Evolutionary conservation across 83 land plant species (phyloP).

Genomic region (Picea abies): DNA sequence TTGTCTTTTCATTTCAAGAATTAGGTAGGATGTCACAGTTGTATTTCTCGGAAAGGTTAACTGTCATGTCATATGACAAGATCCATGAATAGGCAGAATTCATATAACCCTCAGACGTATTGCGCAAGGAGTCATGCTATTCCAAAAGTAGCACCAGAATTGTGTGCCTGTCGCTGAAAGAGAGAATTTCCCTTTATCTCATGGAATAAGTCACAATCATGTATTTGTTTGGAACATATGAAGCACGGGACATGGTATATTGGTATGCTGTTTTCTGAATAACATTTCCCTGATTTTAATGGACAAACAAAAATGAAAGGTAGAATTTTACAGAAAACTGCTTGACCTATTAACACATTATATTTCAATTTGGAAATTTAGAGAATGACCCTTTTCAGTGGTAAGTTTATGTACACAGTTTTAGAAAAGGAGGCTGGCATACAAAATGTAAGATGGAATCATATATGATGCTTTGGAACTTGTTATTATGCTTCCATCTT

Average conservation of each 20-base stretch:
- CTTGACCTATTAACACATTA: not conserved
- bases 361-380: too few relatives aligned
- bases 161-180: not conserved
- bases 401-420: not conserved
- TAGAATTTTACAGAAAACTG: not conserved
- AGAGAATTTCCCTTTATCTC: not conserved
- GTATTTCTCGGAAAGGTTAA: too few relatives aligned
- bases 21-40: too few relatives aligned
- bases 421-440: not conserved
- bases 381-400: not conserved
- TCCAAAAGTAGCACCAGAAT: not conserved
- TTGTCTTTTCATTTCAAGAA: too few relatives aligned
- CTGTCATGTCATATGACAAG: too few relatives aligned
- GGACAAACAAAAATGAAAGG: not conserved
- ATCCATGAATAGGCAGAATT: too few relatives aligned
- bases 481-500: not conserved
- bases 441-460: not conserved
- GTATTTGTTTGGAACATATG: not conserved
- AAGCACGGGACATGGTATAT: not conserved
- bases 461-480: not conserved
- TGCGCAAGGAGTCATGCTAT: not conserved
- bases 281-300: not conserved
- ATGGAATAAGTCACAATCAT: not conserved
- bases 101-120: not conserved
- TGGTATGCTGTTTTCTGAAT: not conserved